phyloP scores from a whole-genome alignment of 805 yeast species.

The Starmerella etchellsii region DNA sequence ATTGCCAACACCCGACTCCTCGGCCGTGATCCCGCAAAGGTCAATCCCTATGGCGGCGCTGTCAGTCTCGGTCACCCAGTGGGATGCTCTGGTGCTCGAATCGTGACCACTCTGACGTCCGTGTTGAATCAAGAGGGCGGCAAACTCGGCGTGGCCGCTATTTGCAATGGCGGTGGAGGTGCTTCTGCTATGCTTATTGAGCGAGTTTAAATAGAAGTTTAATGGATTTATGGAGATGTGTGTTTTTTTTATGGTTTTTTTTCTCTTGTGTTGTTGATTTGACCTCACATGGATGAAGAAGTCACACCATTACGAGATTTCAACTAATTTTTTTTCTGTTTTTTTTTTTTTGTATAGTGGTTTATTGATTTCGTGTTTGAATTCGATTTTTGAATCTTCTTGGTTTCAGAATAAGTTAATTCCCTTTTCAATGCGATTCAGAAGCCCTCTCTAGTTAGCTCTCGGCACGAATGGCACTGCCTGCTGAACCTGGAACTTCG shows the following conservation, averaged over 20 bases:
- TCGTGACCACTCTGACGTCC: conserved; percentile 71
- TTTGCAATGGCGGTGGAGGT: conserved; percentile 99
- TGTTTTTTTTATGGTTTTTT: background rate
- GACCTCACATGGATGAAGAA: no score
- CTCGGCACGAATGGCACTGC: conserved; percentile 30
- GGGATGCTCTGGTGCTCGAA: conserved; percentile 93
- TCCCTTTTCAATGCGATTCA: no score
- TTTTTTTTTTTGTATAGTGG: background rate
- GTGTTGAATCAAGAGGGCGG: conserved; percentile 76
- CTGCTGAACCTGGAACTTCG: conserved; percentile 27
- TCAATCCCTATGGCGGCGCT: conserved; percentile 92
- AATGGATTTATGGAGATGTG: background rate
- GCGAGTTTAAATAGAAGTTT: conserved; percentile 28
- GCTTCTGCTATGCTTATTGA: conserved; percentile 88
- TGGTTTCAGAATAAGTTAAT: no score
- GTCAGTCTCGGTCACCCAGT: conserved; percentile 93
- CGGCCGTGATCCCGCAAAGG: conserved; percentile 45
- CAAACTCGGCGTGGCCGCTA: conserved; percentile 85
- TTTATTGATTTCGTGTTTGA: background rate
- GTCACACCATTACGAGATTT: no score
- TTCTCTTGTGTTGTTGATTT: no score
- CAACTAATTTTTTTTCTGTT: background rate
- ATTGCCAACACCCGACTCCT: conserved; percentile 71
- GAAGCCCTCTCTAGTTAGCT: background rate
- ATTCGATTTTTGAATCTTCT: background rate